These are phyloP conservation scores for Trichomonas gallinae DNA, from an alignment of 208 protist species.

Conservation along the genomic window DNA sequence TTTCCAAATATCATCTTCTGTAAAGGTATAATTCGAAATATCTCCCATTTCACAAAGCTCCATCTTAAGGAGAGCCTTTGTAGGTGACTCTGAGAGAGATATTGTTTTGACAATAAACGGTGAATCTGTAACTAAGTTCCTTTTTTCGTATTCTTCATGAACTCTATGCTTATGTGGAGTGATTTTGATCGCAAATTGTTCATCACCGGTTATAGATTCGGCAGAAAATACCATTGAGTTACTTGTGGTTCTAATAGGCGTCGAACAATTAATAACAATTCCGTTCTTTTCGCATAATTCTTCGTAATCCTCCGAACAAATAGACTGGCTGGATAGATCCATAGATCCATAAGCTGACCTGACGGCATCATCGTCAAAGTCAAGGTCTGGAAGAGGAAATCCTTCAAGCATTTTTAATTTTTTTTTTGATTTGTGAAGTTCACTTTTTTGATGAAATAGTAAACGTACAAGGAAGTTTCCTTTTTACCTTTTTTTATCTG, in stretches of 20 bases:
- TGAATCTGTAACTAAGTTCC: background rate
- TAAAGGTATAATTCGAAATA: background rate
- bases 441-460: background rate
- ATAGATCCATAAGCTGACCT: background rate
- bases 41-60: background rate
- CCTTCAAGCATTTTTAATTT: background rate
- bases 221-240: background rate
- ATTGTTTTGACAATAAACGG: constrained; percentile 1
- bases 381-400: background rate
- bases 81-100: background rate
- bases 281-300: background rate
- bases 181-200: background rate
- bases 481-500: too few relatives aligned
- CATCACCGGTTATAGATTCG: background rate
- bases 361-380: background rate
- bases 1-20: background rate
- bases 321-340: background rate
- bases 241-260: background rate
- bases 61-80: background rate
- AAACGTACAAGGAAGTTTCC: background rate
- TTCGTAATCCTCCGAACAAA: background rate
- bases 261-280: background rate
- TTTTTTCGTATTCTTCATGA: background rate
- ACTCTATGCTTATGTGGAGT: background rate
- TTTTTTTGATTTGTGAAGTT: background rate